These are phyloP conservation scores for Pseudevernia furfuracea DNA, from an alignment of 495 filamentous ascomycete species.

Conservation along the genomic window DNA sequence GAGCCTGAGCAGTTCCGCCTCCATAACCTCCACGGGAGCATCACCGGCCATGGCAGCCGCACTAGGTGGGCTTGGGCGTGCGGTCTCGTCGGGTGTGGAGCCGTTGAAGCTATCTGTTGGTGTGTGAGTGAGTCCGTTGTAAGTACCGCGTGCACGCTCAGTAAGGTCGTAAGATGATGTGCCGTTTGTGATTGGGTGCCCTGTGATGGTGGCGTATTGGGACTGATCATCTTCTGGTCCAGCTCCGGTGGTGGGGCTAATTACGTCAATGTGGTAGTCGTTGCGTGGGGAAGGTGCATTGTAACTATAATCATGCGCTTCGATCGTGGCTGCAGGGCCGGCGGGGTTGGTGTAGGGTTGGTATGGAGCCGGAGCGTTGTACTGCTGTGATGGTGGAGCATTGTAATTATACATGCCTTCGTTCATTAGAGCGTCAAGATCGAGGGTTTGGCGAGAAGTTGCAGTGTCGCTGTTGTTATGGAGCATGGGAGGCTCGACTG, in stretches of 20 bases:
- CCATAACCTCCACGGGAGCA: not conserved
- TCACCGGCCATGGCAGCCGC: constrained; percentile 3
- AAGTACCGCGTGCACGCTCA: constrained; percentile 1
- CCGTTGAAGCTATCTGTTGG: not conserved
- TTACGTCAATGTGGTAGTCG: not conserved
- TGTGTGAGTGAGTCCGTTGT: not conserved
- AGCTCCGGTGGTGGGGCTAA: not conserved
- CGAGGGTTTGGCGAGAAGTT: constrained; percentile 2
- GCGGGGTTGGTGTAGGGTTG: not conserved
- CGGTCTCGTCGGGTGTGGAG: not conserved
- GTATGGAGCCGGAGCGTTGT: not conserved
- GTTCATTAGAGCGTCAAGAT: constrained; percentile 1
- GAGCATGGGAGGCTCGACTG: not conserved
- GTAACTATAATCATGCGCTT: not conserved
- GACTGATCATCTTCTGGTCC: constrained; percentile 1
- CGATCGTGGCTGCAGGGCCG: not conserved
- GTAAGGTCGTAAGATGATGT: constrained; percentile 3
- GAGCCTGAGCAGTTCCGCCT: constrained; percentile 1
- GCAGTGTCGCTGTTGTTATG: not conserved
- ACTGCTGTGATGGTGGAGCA: not conserved
- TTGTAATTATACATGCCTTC: not conserved
- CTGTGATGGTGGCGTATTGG: constrained; percentile 3
- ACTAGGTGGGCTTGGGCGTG: constrained; percentile 7
- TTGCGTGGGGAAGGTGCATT: constrained; percentile 4
- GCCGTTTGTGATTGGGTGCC: not conserved